phyloP scores from a whole-genome alignment of 2,329 filamentous ascomycete genomes.

The Colletotrichum plurivorum region DNA sequence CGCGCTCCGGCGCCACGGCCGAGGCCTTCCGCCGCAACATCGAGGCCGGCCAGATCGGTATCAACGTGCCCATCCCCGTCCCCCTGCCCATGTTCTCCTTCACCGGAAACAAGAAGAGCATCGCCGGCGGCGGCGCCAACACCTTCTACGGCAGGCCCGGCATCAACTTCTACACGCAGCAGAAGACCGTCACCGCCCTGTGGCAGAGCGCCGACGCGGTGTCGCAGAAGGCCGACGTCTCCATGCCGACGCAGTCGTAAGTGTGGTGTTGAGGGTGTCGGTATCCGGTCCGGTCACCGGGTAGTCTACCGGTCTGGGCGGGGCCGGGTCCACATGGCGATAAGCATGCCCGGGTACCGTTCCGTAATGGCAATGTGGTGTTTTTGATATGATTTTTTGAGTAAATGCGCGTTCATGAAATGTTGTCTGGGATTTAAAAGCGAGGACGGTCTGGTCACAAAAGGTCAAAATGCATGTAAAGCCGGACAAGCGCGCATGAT shows the following conservation, averaged over 20 bases:
- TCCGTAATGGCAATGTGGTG: background rate
- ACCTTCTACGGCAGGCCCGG: slow-evolving; percentile 97
- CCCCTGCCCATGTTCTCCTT: slow-evolving; percentile 81
- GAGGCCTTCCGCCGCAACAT: slow-evolving; percentile 85
- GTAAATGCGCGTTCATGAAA: background rate
- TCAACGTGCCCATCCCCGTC: slow-evolving; percentile 86
- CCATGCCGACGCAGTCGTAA: slow-evolving; percentile 79
- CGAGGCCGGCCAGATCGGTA: slow-evolving; percentile 87
- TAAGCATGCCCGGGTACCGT: background rate
- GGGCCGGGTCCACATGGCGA: slow-evolving; percentile 5
- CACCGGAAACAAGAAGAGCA: slow-evolving; percentile 87
- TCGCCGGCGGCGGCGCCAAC: slow-evolving; percentile 91
- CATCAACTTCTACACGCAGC: slow-evolving; percentile 94
- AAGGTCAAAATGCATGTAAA: slow-evolving; percentile 5
- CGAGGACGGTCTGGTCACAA: slow-evolving; percentile 11
- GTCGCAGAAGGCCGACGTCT: slow-evolving; percentile 85
- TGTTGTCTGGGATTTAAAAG: slow-evolving; percentile 6
- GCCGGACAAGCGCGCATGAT: slow-evolving; percentile 5
- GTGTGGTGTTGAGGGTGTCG: slow-evolving; percentile 1
- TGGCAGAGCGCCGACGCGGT: slow-evolving; percentile 91
- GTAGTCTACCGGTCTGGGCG: background rate
- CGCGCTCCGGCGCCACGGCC: slow-evolving; percentile 81
- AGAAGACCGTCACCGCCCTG: slow-evolving; percentile 95
- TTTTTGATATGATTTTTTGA: slow-evolving; percentile 1
- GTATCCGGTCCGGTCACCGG: slow-evolving; percentile 11